Evolutionary conservation across 768 basidiomycete species (phyloP).

Genomic region (Pulveroboletus sp.): DNA sequence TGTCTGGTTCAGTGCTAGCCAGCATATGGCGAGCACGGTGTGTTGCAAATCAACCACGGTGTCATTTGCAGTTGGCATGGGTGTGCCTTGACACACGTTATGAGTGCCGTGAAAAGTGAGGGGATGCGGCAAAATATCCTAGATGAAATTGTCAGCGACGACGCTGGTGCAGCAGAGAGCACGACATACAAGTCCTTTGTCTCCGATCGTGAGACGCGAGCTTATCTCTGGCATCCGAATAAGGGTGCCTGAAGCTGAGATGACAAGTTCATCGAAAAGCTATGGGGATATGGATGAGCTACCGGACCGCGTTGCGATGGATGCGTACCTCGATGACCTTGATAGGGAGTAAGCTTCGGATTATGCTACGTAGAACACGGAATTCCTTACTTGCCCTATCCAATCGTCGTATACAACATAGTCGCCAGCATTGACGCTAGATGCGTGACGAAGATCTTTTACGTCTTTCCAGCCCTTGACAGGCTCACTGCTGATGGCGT

Average conservation of each 20-base stretch:
- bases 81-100: slow-evolving; percentile 43
- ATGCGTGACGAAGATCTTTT: slow-evolving; percentile 54
- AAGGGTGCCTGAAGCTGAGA: slow-evolving; percentile 67
- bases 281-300: slow-evolving; percentile 31
- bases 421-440: slow-evolving; percentile 72
- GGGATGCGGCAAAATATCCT: slow-evolving; percentile 69
- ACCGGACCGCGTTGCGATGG: neutral
- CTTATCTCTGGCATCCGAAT: slow-evolving; percentile 76
- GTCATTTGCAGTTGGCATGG: slow-evolving; percentile 45
- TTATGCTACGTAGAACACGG: slow-evolving; percentile 5
- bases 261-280: slow-evolving; percentile 82
- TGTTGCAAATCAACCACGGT: slow-evolving; percentile 73
- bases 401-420: slow-evolving; percentile 82
- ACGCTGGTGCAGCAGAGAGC: neutral
- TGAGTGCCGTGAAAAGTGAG: slow-evolving; percentile 45
- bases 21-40: slow-evolving; percentile 75
- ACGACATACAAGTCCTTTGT: slow-evolving; percentile 63
- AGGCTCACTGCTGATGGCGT: slow-evolving; percentile 63
- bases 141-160: slow-evolving; percentile 4
- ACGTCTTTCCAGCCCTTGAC: slow-evolving; percentile 63
- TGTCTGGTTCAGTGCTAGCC: slow-evolving; percentile 86
- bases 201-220: slow-evolving; percentile 72
- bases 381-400: slow-evolving; percentile 77
- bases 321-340: slow-evolving; percentile 73
- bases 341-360: slow-evolving; percentile 11